Evolutionary conservation across 2,329 filamentous ascomycete species (phyloP), one percentile per base, ranked within the genome.

Genomic region (Cordyceps cateniannulata): DNA sequence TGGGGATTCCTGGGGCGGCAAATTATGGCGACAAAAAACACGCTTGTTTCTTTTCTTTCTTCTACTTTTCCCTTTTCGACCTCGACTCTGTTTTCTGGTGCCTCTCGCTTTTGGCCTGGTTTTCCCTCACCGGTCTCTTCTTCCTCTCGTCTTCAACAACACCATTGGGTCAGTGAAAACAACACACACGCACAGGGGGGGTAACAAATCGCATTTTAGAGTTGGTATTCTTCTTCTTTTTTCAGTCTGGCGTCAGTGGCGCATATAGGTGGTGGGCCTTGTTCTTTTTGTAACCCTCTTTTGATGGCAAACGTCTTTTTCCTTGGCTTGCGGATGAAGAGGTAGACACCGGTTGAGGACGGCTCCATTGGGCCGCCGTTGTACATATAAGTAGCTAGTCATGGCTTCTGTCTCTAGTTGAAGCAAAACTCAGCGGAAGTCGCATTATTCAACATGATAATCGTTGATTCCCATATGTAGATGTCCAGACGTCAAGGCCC

Each of bases 91-190:
- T 16, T 24, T 42, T 44, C 12, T 18, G 7, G 44, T 29, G 16
- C 12, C 7, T 1, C 8, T 50, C 27, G 16, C 32, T 32, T 24
- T 25, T 47, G 44, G 14, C 45, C 18, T n/a, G 2, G n/a, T 42
- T n/a, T 42, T 42, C 20, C 5, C 44, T 27, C 24, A 12, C 10
- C 8, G 32, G 32, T 40, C 20, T 57, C 16, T 2, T 40, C 10
- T 50, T 32, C 45, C 10, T 50, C 35, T 27, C 16, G 35, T 58
- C 24, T 58, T 50, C 47, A 58, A 58, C 55, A 58, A 42, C 18
- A 50, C n/a, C n/a, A 10, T 44, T 58, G 35, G 35, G 24, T 24
- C 32, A 25, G 47, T 20, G 14, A 20, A 29, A 29, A 42, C 50
- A 50, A 42, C 29, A 24, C 45, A 58, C 18, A 50, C 8, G 32